Base-by-base conservation (phyloP, 306 rosid species). In the Dalbergia oliveri region DNA sequence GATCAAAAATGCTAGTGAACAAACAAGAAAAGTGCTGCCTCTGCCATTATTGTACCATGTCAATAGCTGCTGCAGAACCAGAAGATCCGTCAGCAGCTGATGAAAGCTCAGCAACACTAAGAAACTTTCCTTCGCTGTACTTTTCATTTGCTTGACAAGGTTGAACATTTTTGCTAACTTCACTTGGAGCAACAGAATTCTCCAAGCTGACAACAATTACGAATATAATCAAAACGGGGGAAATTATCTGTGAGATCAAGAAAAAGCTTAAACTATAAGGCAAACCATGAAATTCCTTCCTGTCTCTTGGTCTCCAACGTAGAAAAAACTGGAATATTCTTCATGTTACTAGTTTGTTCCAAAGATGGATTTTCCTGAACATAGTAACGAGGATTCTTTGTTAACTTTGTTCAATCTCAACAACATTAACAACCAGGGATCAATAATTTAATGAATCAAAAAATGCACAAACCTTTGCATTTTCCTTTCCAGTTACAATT, bases 31-130 rank as follows among this genome's bases (percentile, higher is more conserved):
- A 45, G 57, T 62, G 65, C 73, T 12, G 57, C 54, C 7, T 64
- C 76, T 41, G 43, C 59, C 49, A 77, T 54, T 41, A 43, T 57
- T 57, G 77, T 89, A 95, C 99, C 98, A 95, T 84, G 87, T 95
- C 96, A 75, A 93, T 83, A 76, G 84, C 60, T 72, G 74, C 68
- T 72, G 88, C 87, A 79, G 75, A 74, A 85, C 88, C 92, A 37
- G 87, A 84, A 75, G 84, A 86, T 79, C 64, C 79, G 77, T 86
- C 90, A 83, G 84, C 86, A 9, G 89, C 81, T 66, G 87, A 79
- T 77, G 99, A 91, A 77, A 95, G 89, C 72, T 95, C 93, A 31
- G 88, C 53, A 76, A 95, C 99, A 79, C 88, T 95, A 37, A 88
- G 96, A 84, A 95, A 95, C 65, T 77, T 87, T 66, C 91, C 86